These are phyloP conservation scores for Colletotrichum acutatum DNA, from an alignment of 2,329 filamentous ascomycete species.

Conservation along the genomic window DNA sequence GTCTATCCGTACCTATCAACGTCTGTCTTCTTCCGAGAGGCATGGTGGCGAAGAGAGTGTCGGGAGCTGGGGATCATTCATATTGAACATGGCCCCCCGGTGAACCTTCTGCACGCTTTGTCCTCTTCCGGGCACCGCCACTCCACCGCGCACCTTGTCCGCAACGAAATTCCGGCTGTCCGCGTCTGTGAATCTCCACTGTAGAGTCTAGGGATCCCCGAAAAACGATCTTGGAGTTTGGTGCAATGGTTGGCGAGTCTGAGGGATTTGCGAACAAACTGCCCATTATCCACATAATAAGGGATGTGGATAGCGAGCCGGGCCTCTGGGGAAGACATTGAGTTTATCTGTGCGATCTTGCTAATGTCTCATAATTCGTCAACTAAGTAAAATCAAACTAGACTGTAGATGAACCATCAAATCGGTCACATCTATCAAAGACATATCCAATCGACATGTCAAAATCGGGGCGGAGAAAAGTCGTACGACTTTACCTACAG, in stretches of 20 bases:
- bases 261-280: conserved; percentile 3
- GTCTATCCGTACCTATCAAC: too few species aligned
- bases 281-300: conserved; percentile 23
- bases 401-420: background rate
- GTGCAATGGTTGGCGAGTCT: background rate
- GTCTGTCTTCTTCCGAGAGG: background rate
- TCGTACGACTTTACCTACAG: background rate
- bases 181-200: conserved; percentile 8
- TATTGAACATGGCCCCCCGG: conserved; percentile 6
- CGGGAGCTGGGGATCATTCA: conserved; percentile 14
- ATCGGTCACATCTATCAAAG: background rate
- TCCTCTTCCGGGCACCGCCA: background rate
- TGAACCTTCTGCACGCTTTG: conserved; percentile 17
- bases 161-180: background rate
- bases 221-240: background rate
- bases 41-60: background rate
- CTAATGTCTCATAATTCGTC: background rate
- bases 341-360: conserved; percentile 13
- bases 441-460: background rate
- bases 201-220: conserved; percentile 1
- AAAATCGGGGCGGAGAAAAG: too few species aligned
- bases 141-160: background rate
- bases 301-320: conserved; percentile 10
- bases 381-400: background rate
- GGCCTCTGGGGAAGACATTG: background rate